Conservation (phyloP, 768 basidiomycete species). For the Auricularia cornea region DNA sequence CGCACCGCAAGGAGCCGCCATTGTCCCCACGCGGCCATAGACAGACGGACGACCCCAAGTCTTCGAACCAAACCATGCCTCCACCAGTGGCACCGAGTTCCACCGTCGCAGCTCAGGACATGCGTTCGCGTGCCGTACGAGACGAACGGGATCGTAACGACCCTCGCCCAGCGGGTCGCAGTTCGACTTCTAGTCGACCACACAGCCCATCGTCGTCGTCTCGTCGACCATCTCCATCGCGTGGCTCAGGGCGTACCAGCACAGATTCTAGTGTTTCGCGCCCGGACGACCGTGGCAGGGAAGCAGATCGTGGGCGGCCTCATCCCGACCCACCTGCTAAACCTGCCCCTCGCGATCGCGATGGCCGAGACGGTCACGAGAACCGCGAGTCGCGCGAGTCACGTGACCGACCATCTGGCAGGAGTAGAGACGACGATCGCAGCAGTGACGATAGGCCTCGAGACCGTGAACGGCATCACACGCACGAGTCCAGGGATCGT, state of each 20-base stretch:
- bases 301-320: background rate
- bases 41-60: conserved; percentile 31
- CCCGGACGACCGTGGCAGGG: background rate
- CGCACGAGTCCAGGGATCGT: conserved; percentile 1
- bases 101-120: conserved; percentile 67
- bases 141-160: background rate
- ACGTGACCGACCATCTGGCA: conserved; percentile 12
- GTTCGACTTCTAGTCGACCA: background rate
- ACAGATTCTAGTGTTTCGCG: background rate
- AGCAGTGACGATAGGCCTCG: conserved; percentile 19
- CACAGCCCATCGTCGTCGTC: background rate
- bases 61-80: conserved; percentile 51
- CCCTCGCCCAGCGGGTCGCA: background rate
- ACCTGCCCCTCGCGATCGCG: background rate
- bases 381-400: background rate
- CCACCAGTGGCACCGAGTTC: conserved; percentile 74
- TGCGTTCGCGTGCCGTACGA: conserved; percentile 38
- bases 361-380: background rate
- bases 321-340: background rate
- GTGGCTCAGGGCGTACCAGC: background rate
- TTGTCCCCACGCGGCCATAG: conserved; percentile 33
- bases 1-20: conserved; percentile 23
- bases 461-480: conserved; percentile 8
- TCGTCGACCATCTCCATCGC: background rate
- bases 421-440: conserved; percentile 15